Percentiles rank a stretch among this genome's conserved stretches.
These are phyloP conservation scores for Blastobotrys aristatus DNA, from an alignment of 1,139 yeast species.

Conservation along the genomic window DNA sequence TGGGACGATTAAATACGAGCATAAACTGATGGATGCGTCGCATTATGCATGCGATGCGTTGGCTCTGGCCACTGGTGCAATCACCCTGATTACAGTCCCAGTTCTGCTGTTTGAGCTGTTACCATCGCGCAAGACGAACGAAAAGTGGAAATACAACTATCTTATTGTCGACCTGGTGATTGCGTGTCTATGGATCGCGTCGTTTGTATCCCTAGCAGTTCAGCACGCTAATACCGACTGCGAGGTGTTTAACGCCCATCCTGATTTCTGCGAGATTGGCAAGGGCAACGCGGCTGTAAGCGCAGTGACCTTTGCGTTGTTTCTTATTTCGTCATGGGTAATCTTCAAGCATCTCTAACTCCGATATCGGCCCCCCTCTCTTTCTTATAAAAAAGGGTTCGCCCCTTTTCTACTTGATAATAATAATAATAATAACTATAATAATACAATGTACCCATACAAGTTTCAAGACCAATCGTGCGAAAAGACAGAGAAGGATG, in stretches of 20 bases:
- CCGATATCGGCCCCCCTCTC: background rate
- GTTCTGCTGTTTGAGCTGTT: background rate
- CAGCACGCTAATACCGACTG: slow-evolving; percentile 2
- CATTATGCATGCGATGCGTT: slow-evolving; percentile 2
- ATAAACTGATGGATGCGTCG: background rate
- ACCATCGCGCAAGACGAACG: background rate
- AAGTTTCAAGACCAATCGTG: slow-evolving; percentile 8
- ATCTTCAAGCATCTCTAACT: background rate
- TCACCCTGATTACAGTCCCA: background rate
- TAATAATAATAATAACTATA: background rate
- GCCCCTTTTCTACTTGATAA: background rate
- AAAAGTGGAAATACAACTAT: background rate
- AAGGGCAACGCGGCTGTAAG: background rate
- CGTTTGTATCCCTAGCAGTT: background rate
- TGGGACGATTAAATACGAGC: background rate
- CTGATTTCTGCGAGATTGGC: slow-evolving; percentile 1
- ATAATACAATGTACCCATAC: slow-evolving; percentile 11
- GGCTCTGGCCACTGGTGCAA: background rate
- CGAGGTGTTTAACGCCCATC: background rate
- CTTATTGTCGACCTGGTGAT: background rate
- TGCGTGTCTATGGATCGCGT: background rate
- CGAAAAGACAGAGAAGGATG: background rate
- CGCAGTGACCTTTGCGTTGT: background rate
- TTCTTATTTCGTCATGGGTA: background rate
- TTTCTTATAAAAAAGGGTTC: background rate